Base-by-base conservation (phyloP, 345 rosid species). In the Acer negundo region DNA sequence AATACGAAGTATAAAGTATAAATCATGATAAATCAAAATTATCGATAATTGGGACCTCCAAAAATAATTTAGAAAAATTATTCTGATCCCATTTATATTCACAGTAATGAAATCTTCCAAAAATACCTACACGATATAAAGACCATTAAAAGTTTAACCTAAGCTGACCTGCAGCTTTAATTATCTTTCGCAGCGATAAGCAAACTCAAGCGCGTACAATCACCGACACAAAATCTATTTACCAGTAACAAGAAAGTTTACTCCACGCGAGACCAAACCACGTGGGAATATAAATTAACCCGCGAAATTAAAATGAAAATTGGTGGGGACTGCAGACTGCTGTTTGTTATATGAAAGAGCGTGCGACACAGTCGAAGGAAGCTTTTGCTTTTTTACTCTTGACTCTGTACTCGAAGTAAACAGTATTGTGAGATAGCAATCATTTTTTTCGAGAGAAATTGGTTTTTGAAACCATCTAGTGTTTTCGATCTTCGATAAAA, bases 311-410 rank as follows among this genome's bases (percentile, higher is more conserved):
- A 61, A 72, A 62, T 28, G 26, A 11, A 15, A 49, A 28, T 73
- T 62, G 55, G 85, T 68, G 69, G 78, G 82, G 82, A 72, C 80
- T 62, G 70, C 23, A 80, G 82, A 72, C 80, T 62, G 70, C 23
- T 67, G 72, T 56, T 51, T 67, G 72, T 56, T 59, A 56, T 12
- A 20, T 35, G 53, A 51, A 35, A 75, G 72, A 65, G 78, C 67
- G 78, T 17, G 26, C 28, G 28, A 65, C 63, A 19, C 59, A 16
- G 42, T 44, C 24, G 44, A 6, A 10, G 61, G 10, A 22, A 64
- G 72, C 58, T 55, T 78, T 77, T 49, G 1, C 69, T 71, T 69
- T 73, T 69, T 61, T 62, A 26, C 65, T 8, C 71, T 65, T 40
- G 31, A 49, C 40, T 56, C 66, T 58, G 16, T 70, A 69, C 24